phyloP scores from a whole-genome alignment of 768 basidiomycete genomes.

The Austroboletus eburneus region DNA sequence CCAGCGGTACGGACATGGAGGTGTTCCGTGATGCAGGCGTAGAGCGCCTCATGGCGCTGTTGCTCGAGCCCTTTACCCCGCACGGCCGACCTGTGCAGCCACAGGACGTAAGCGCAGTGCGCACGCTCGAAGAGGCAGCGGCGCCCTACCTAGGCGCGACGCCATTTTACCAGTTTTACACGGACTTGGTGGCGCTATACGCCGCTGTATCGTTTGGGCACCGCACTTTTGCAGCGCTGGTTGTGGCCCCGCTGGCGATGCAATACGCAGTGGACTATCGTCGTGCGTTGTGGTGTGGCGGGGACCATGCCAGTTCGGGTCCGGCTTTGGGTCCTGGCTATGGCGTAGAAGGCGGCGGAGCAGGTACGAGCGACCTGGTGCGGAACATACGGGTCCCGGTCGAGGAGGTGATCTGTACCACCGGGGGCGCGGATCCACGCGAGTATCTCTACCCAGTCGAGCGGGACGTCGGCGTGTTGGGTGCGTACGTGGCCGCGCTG shows the following conservation, averaged over 20 bases:
- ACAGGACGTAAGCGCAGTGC: too few species aligned
- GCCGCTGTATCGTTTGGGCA: conserved; percentile 88
- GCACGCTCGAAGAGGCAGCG: conserved; percentile 51
- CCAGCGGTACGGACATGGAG: conserved; percentile 39
- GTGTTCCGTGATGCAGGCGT: conserved; percentile 79
- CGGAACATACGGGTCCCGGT: conserved; percentile 52
- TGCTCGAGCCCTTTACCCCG: conserved; percentile 55
- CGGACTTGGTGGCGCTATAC: conserved; percentile 87
- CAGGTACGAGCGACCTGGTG: conserved; percentile 28
- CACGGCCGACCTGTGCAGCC: neutral
- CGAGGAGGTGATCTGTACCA: conserved; percentile 43
- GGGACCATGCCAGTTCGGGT: conserved; percentile 27
- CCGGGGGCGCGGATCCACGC: conserved; percentile 34
- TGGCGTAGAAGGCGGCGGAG: neutral
- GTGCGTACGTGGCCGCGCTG: conserved; percentile 54
- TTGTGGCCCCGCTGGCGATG: conserved; percentile 76
- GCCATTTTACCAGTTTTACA: conserved; percentile 93
- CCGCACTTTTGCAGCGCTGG: conserved; percentile 64
- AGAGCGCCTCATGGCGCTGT: conserved; percentile 48
- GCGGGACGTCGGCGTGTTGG: conserved; percentile 53
- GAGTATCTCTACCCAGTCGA: conserved; percentile 76
- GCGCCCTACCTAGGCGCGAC: conserved; percentile 53
- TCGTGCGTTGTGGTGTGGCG: conserved; percentile 79
- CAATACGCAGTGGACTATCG: conserved; percentile 79
- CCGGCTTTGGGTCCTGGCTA: neutral